These are phyloP conservation scores for Plectosphaerella sp. DNA, from an alignment of 2,329 filamentous ascomycete species.

Conservation along the genomic window DNA sequence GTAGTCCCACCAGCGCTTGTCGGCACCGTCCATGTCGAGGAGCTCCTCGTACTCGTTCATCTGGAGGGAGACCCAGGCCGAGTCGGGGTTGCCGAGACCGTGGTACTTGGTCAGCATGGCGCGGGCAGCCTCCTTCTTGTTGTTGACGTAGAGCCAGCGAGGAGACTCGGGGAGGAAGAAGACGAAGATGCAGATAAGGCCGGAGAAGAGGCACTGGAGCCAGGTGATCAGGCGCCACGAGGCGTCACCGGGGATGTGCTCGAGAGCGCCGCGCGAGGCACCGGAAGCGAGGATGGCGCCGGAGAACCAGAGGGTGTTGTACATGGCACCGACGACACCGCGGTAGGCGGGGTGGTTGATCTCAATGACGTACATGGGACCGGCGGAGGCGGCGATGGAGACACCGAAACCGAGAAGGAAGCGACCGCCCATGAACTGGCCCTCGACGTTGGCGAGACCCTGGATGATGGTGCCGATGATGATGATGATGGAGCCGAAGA, in stretches of 20 bases:
- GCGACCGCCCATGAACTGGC: slow-evolving; percentile 51
- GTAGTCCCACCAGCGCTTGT: slow-evolving; percentile 46
- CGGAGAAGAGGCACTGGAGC: slow-evolving; percentile 32
- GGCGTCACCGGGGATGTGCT: slow-evolving; percentile 19
- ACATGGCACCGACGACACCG: slow-evolving; percentile 55
- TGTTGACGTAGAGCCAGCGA: slow-evolving; percentile 33
- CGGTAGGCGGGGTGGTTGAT: slow-evolving; percentile 59
- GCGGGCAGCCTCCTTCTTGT: slow-evolving; percentile 20
- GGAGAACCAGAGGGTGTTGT: slow-evolving; percentile 26
- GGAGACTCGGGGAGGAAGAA: slow-evolving; percentile 30
- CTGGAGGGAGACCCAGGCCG: slow-evolving; percentile 27
- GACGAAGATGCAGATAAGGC: slow-evolving; percentile 22
- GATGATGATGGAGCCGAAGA: slow-evolving; percentile 36
- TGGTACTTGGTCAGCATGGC: slow-evolving; percentile 32
- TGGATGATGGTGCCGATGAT: slow-evolving; percentile 28
- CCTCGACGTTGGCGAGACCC: slow-evolving; percentile 27
- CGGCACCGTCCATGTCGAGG: slow-evolving; percentile 35
- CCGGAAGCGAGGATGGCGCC: slow-evolving; percentile 42
- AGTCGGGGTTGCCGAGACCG: slow-evolving; percentile 33
- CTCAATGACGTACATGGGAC: slow-evolving; percentile 61
- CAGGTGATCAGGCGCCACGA: slow-evolving; percentile 35
- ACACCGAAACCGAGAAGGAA: slow-evolving; percentile 55
- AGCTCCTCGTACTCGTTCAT: slow-evolving; percentile 37
- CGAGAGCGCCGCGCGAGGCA: slow-evolving; percentile 35
- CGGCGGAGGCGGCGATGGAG: slow-evolving; percentile 53